A percentile compares a stretch with the other conserved stretches of the same genome.
Evolutionary conservation across 75 land plant genomes (phyloP).

Genomic region (Pinus taeda): DNA sequence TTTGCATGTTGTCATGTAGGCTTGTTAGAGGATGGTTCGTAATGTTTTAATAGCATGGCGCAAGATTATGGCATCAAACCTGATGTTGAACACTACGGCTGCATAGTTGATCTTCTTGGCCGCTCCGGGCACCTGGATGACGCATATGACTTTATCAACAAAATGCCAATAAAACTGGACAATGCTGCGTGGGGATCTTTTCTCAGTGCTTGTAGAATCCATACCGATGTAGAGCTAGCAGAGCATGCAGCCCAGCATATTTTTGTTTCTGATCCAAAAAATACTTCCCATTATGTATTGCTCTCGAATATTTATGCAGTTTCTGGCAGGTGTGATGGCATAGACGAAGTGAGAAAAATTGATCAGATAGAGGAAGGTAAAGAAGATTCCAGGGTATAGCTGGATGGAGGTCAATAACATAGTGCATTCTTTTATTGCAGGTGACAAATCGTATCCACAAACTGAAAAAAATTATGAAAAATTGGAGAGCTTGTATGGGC

Average conservation of each 20-base stretch:
- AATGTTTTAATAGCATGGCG: slow-evolving; percentile 4
- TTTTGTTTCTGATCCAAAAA: background rate
- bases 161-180: slow-evolving; percentile 1
- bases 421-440: slow-evolving; percentile 16
- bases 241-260: background rate
- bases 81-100: slow-evolving; percentile 10
- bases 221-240: slow-evolving; percentile 5
- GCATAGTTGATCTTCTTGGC: slow-evolving; percentile 20
- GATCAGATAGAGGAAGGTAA: background rate
- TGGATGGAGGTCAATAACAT: slow-evolving; percentile 10
- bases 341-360: background rate
- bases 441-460: background rate
- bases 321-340: slow-evolving; percentile 4
- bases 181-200: slow-evolving; percentile 15
- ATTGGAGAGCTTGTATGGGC: slow-evolving; percentile 12
- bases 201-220: slow-evolving; percentile 4
- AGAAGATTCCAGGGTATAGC: slow-evolving; percentile 5
- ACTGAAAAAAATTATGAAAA: slow-evolving; percentile 4
- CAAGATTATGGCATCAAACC: background rate
- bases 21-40: background rate
- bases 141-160: slow-evolving; percentile 8
- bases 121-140: slow-evolving; percentile 14
- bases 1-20: slow-evolving; percentile 15
- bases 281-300: slow-evolving; percentile 1
- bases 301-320: slow-evolving; percentile 3